These are phyloP conservation scores for Fusarium napiforme DNA, from an alignment of 2,329 filamentous ascomycete genomes.

Conservation along the genomic window DNA sequence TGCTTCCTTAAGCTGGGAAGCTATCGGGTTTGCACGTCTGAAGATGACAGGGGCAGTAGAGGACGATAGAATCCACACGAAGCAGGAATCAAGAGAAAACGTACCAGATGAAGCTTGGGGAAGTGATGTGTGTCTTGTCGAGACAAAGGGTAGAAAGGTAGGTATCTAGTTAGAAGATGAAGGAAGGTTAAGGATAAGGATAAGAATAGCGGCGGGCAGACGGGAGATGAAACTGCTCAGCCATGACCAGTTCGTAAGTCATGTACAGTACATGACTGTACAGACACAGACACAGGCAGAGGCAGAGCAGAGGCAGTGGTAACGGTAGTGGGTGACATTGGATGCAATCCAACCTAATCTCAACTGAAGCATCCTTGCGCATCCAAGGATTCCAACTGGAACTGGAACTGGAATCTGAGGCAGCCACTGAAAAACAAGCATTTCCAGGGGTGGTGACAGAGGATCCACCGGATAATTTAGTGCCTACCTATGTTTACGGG, in stretches of 20 bases:
- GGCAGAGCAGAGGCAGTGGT: background rate
- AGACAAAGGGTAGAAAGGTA: background rate
- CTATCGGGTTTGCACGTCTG: background rate
- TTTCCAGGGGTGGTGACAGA: slow-evolving; percentile 29
- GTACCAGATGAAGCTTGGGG: slow-evolving; percentile 18
- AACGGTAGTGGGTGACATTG: slow-evolving; percentile 26
- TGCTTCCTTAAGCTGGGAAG: background rate
- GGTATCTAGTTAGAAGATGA: background rate
- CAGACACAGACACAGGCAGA: background rate
- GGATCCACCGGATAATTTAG: slow-evolving; percentile 7
- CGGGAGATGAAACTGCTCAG: slow-evolving; percentile 32
- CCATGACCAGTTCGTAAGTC: slow-evolving; percentile 16
- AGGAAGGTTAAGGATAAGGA: slow-evolving; percentile 9
- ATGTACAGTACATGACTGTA: slow-evolving; percentile 5
- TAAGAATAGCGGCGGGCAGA: slow-evolving; percentile 10
- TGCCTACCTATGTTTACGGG: background rate
- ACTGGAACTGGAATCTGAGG: slow-evolving; percentile 21
- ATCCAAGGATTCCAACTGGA: slow-evolving; percentile 22
- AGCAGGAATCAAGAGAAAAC: background rate
- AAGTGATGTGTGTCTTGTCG: background rate
- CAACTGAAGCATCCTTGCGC: slow-evolving; percentile 32
- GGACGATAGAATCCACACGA: background rate
- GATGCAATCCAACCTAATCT: slow-evolving; percentile 34
- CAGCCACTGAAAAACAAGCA: slow-evolving; percentile 38
- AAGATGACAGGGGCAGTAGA: background rate